Conservation (phyloP, 164 flowering plant genomes). For the Chimonanthus praecox region DNA sequence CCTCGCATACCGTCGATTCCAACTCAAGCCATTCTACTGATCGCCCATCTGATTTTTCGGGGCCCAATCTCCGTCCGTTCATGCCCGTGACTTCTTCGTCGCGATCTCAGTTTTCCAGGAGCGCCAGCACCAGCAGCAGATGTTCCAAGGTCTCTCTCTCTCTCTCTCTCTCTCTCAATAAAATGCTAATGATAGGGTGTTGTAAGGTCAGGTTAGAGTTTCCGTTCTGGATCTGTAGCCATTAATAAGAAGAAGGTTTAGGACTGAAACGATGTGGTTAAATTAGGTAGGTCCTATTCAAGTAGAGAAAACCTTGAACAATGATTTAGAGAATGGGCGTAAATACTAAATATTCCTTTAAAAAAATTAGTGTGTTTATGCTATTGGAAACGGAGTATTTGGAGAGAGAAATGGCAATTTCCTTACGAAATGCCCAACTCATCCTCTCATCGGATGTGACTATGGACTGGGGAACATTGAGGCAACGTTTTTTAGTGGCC, state of each 20-base stretch:
- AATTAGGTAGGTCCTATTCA: neutral
- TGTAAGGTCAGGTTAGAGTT: neutral
- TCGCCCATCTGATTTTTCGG: neutral
- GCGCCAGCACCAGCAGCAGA: conserved; percentile 2
- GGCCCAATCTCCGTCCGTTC: neutral
- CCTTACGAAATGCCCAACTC: too few relatives aligned
- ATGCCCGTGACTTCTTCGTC: conserved; percentile 7
- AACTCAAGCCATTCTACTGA: neutral
- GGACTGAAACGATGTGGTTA: neutral
- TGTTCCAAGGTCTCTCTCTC: conserved; percentile 5
- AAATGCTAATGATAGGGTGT: neutral
- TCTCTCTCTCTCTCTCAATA: neutral
- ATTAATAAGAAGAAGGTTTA: too few relatives aligned
- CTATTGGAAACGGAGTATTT: too few relatives aligned
- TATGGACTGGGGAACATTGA: too few relatives aligned
- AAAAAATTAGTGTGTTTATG: too few relatives aligned
- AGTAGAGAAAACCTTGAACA: too few relatives aligned
- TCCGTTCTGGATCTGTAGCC: neutral
- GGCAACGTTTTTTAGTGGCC: too few relatives aligned
- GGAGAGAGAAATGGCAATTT: too few relatives aligned
- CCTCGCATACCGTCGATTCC: neutral
- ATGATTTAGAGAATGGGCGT: neutral
- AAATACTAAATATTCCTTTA: too few relatives aligned
- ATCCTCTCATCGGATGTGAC: too few relatives aligned
- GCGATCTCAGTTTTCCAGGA: neutral